phyloP scores from a whole-genome alignment of 2,329 filamentous ascomycete genomes.

The Verticillium albo-atrum region DNA sequence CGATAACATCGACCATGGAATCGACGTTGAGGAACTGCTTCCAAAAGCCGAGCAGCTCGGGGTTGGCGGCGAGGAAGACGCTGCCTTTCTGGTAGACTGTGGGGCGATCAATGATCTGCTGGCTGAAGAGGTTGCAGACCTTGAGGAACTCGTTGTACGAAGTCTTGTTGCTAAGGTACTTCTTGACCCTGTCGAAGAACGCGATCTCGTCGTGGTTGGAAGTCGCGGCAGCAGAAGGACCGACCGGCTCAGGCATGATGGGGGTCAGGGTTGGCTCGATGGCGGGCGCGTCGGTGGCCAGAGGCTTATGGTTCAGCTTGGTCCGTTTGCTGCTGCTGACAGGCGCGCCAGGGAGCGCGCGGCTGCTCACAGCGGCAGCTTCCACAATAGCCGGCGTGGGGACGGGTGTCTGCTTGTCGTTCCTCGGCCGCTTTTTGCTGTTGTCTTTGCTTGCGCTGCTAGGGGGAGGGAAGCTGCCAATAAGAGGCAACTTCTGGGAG shows the following conservation, averaged over 20 bases:
- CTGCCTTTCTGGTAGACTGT: constrained; percentile 78
- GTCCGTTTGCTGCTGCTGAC: constrained; percentile 55
- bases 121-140: constrained; percentile 90
- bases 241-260: constrained; percentile 79
- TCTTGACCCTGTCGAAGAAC: constrained; percentile 96
- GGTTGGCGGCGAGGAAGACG: constrained; percentile 81
- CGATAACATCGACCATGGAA: constrained; percentile 70
- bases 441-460: constrained; percentile 79
- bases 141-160: constrained; percentile 96
- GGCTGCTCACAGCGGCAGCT: constrained; percentile 27
- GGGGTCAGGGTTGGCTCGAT: constrained; percentile 87
- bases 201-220: constrained; percentile 80
- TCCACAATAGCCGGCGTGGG: constrained; percentile 40
- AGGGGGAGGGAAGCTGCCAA: constrained; percentile 88
- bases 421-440: constrained; percentile 73
- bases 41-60: constrained; percentile 86
- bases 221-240: constrained; percentile 67
- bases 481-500: constrained; percentile 79
- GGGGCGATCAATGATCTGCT: constrained; percentile 84
- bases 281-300: constrained; percentile 52
- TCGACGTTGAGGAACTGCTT: constrained; percentile 78
- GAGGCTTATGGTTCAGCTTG: constrained; percentile 68
- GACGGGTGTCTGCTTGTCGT: constrained; percentile 48
- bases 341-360: constrained; percentile 16
- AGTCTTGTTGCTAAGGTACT: constrained; percentile 88